phyloP scores from a whole-genome alignment of 202 grass and related monocot genomes.

The Panicum virgatum region DNA sequence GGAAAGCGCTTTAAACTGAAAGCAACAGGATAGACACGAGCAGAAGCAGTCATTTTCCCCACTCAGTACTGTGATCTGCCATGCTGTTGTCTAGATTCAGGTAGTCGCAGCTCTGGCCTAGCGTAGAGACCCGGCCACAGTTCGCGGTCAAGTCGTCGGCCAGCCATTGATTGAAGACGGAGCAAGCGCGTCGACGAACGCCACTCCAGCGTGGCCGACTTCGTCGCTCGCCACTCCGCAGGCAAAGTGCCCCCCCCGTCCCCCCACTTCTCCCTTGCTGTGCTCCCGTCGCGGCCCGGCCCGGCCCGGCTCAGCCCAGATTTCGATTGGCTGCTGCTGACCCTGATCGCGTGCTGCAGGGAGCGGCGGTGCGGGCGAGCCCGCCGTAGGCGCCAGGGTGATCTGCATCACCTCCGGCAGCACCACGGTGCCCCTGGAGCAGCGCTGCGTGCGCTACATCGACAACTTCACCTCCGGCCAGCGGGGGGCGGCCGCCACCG shows the following conservation, averaged over 20 bases:
- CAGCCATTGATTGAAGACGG: no score
- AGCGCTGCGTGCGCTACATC: constrained; percentile 90
- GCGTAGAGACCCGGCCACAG: no score
- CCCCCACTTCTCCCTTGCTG: no score
- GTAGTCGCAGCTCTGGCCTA: no score
- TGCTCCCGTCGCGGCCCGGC: not conserved
- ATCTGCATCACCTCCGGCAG: constrained; percentile 89
- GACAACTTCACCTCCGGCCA: constrained; percentile 93
- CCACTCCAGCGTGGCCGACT: constrained; percentile 45
- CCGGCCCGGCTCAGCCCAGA: no score
- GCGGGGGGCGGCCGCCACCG: constrained; percentile 77
- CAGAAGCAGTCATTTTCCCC: no score
- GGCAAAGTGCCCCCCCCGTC: constrained; percentile 45
- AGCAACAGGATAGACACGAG: no score
- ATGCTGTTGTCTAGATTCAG: no score
- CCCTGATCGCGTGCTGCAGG: constrained; percentile 32
- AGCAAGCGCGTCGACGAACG: constrained; percentile 34
- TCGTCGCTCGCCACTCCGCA: constrained; percentile 50
- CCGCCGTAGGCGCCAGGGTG: constrained; percentile 48
- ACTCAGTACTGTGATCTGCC: no score
- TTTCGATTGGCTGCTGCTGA: not conserved
- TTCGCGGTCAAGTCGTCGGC: no score
- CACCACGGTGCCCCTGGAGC: constrained; percentile 92
- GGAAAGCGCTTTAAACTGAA: no score
- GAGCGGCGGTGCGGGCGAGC: constrained; percentile 1